phyloP scores from a whole-genome alignment of 164 flowering plant genomes.

The Annona squamosa region DNA sequence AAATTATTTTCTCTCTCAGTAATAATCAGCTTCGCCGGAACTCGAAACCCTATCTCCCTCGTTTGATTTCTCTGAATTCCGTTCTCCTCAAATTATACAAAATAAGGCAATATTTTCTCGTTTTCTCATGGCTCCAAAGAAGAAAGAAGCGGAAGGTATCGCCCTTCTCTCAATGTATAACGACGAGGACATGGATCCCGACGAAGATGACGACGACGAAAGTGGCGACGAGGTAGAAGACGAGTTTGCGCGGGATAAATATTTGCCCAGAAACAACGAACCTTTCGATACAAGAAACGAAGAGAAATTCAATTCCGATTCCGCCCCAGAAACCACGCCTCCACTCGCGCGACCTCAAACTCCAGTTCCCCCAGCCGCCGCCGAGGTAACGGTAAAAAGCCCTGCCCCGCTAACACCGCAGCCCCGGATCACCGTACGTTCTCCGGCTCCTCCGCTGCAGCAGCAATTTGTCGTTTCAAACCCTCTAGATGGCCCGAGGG shows the following conservation, averaged over 20 bases:
- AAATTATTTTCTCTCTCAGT: too few species aligned
- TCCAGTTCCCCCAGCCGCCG: not conserved
- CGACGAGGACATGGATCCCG: conserved; percentile 68
- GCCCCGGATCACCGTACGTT: not conserved
- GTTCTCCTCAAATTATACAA: not conserved
- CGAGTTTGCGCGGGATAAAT: not conserved
- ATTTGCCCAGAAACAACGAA: not conserved
- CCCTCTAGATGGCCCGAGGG: conserved; percentile 9
- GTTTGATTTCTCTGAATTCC: not conserved
- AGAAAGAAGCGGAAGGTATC: conserved; percentile 64
- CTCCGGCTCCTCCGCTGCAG: not conserved
- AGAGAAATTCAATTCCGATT: conserved; percentile 10
- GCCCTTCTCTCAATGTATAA: conserved; percentile 71
- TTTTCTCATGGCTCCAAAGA: conserved; percentile 20
- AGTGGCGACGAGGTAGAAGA: conserved; percentile 10
- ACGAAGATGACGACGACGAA: conserved; percentile 25
- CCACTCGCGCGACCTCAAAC: conserved; percentile 12
- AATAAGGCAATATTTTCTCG: not conserved
- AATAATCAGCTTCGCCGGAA: not conserved
- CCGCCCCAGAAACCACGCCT: conserved; percentile 14
- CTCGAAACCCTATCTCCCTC: not conserved
- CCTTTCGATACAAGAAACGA: conserved; percentile 3
- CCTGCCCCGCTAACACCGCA: conserved; percentile 17
- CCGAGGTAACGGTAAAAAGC: conserved; percentile 12
- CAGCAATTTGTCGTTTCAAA: conserved; percentile 11